Percentiles rank a stretch among this genome's conserved stretches.
Conservation (phyloP, 305 asterid genomes). For the Ilex paraguariensis region DNA sequence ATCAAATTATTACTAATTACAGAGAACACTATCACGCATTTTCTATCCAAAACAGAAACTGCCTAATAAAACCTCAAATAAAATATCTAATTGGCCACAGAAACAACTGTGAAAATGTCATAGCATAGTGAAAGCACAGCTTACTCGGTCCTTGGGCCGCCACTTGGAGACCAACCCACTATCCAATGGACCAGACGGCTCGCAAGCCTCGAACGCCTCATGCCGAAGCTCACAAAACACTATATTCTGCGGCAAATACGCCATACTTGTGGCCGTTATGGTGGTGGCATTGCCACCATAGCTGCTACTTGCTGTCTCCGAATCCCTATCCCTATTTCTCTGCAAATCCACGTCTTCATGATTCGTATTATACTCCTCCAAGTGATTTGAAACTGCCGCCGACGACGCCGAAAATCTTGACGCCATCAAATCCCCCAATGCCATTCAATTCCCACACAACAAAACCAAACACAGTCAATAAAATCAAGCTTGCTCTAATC, state of each 20-base stretch:
- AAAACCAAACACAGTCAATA: not conserved
- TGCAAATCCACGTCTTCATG: constrained; percentile 39
- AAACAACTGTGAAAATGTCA: too few relatives aligned
- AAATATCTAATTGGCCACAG: too few relatives aligned
- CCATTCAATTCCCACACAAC: constrained; percentile 49
- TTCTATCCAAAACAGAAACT: too few relatives aligned
- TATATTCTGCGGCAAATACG: constrained; percentile 81
- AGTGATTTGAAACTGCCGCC: constrained; percentile 52
- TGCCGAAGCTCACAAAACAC: constrained; percentile 95
- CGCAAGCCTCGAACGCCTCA: constrained; percentile 73
- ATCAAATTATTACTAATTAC: too few relatives aligned
- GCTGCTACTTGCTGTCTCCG: constrained; percentile 71
- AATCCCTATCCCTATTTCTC: constrained; percentile 50
- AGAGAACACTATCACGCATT: too few relatives aligned
- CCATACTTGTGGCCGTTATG: constrained; percentile 79
- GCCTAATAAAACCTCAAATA: too few relatives aligned
- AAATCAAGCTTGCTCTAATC: constrained; percentile 78
- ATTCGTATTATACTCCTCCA: constrained; percentile 33
- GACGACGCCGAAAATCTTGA: constrained; percentile 69
- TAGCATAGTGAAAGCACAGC: constrained; percentile 15
- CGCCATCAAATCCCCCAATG: constrained; percentile 98
- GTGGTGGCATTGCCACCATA: constrained; percentile 20
- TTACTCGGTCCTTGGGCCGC: constrained; percentile 91
- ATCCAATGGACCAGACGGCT: constrained; percentile 77
- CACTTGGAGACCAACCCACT: constrained; percentile 90